A percentile compares a stretch with the other conserved stretches of the same genome.
Conservation (phyloP, 805 yeast species). For the Suhomyces pyralidae region DNA sequence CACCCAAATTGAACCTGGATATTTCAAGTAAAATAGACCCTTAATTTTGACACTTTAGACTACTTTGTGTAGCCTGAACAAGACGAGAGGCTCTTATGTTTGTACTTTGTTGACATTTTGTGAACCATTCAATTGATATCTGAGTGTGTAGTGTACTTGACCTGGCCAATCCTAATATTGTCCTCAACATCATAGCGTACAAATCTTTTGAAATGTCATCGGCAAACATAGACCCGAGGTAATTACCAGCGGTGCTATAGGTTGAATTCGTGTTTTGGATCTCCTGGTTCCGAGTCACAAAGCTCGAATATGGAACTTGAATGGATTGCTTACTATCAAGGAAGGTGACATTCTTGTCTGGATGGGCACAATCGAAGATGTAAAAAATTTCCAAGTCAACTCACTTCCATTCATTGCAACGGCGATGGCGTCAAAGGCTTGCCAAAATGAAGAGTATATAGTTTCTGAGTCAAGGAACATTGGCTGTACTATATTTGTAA, state of each 20-base stretch:
- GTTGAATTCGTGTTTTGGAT: not conserved
- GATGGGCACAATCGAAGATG: conserved; percentile 2
- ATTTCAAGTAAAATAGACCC: too few relatives aligned
- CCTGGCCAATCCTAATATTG: conserved; percentile 45
- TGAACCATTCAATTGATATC: too few relatives aligned
- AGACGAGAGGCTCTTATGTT: too few relatives aligned
- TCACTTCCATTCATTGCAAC: not conserved
- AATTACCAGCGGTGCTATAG: not conserved
- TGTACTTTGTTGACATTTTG: too few relatives aligned
- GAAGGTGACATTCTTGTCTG: conserved; percentile 6
- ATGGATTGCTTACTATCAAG: not conserved
- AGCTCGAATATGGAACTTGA: conserved; percentile 6
- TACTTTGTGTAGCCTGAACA: too few relatives aligned
- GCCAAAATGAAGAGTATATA: not conserved
- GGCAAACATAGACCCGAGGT: conserved; percentile 49
- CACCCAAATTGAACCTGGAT: too few relatives aligned
- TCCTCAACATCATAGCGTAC: conserved; percentile 52
- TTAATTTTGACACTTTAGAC: too few relatives aligned
- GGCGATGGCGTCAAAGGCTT: not conserved
- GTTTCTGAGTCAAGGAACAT: not conserved
- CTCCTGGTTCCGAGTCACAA: not conserved
- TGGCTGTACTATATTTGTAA: not conserved
- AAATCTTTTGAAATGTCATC: conserved; percentile 50
- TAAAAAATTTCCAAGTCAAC: not conserved
- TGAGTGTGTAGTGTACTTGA: too few relatives aligned